phyloP scores from a whole-genome alignment of 352 stramenopile genomes.

The Discostella stelligera region DNA sequence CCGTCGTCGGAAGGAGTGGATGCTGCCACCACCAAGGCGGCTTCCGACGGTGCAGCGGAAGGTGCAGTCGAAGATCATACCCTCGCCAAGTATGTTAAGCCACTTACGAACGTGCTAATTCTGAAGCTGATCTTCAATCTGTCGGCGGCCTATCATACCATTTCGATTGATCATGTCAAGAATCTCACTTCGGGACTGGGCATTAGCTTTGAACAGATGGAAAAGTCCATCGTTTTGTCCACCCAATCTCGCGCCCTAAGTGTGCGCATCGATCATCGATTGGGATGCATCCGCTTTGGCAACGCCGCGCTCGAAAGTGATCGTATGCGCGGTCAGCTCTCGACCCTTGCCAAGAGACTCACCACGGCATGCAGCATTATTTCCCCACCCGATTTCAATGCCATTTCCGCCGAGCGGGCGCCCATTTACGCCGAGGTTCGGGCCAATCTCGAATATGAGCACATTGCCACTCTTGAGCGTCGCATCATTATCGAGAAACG shows the following conservation, averaged over 20 bases:
- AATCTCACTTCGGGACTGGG: conserved; percentile 66
- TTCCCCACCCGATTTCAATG: conserved; percentile 79
- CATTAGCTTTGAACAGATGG: conserved; percentile 77
- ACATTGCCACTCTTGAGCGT: conserved; percentile 87
- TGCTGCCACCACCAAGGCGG: background rate
- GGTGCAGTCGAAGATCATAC: conserved; percentile 31
- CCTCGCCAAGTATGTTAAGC: conserved; percentile 71
- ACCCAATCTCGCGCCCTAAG: conserved; percentile 71
- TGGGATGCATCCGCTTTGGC: conserved; percentile 86
- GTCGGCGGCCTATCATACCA: conserved; percentile 73
- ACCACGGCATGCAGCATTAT: conserved; percentile 88
- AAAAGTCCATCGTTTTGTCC: conserved; percentile 82
- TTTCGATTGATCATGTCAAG: conserved; percentile 78
- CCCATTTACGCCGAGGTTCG: conserved; percentile 85
- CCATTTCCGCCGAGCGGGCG: conserved; percentile 31
- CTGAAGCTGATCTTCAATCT: conserved; percentile 80
- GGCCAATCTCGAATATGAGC: conserved; percentile 80
- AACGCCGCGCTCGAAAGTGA: conserved; percentile 77
- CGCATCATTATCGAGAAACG: conserved; percentile 94
- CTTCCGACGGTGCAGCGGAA: background rate
- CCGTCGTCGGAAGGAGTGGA: background rate
- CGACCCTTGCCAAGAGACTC: conserved; percentile 72
- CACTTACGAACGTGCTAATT: conserved; percentile 72
- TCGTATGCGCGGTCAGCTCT: conserved; percentile 81
- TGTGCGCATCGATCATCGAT: conserved; percentile 83